Conservation (phyloP, 2,329 filamentous ascomycete genomes). For the Nigrospora oryzae region DNA sequence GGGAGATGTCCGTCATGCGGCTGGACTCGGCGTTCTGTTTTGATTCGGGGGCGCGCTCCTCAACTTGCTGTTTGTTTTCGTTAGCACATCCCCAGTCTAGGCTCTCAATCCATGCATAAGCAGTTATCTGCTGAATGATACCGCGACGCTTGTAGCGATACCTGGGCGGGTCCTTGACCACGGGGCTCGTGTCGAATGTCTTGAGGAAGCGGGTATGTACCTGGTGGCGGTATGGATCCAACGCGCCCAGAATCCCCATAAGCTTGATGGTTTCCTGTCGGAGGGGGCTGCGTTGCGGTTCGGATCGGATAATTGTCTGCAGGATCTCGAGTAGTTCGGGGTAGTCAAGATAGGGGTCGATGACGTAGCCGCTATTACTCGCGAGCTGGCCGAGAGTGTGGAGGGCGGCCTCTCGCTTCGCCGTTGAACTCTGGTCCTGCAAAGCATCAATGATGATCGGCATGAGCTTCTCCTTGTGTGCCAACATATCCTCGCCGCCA, state of each 20-base stretch:
- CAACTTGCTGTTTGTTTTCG: constrained; percentile 55
- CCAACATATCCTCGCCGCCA: constrained; percentile 86
- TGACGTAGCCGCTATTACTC: constrained; percentile 95
- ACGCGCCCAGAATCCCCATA: constrained; percentile 86
- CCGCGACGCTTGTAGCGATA: background rate
- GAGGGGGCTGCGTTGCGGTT: constrained; percentile 72
- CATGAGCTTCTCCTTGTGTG: constrained; percentile 89
- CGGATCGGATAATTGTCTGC: constrained; percentile 88
- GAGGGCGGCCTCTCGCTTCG: constrained; percentile 85
- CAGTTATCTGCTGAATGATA: no score
- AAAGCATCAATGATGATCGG: constrained; percentile 88
- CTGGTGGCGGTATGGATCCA: constrained; percentile 95
- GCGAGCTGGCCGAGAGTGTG: constrained; percentile 87
- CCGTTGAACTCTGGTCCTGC: constrained; percentile 84
- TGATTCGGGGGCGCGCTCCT: constrained; percentile 78
- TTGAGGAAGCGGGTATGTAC: constrained; percentile 21
- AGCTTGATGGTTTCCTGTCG: constrained; percentile 93
- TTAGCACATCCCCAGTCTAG: constrained; percentile 1
- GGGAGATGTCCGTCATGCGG: constrained; percentile 80
- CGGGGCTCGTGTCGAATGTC: constrained; percentile 2
- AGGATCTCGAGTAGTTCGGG: constrained; percentile 87
- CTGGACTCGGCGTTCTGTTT: constrained; percentile 57
- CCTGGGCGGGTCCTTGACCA: background rate
- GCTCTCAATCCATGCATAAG: background rate
- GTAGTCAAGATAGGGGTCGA: constrained; percentile 90